Evolutionary conservation across 345 rosid species (phyloP), one percentile per base, ranked within the genome.

Genomic region (Salix caprea): DNA sequence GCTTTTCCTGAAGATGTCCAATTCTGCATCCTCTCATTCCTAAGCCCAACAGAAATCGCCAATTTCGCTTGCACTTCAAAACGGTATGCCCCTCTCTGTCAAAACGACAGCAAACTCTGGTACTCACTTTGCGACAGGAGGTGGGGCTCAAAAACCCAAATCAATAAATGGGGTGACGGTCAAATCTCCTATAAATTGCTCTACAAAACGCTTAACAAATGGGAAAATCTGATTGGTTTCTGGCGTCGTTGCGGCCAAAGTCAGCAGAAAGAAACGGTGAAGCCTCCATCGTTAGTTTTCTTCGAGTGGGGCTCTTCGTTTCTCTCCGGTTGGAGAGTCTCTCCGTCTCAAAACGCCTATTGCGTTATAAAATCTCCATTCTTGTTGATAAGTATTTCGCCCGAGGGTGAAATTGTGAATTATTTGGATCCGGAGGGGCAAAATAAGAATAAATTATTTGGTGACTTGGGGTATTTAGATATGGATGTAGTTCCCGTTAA

Each of bases 221-320:
- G 94, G 82, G 96, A 90, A 46, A 84, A 85, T 80, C 88, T 95
- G 34, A 90, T 93, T 23, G 99, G 99, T 0, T 91, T 92, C 86
- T 95, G 97, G 99, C 97, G 97, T 13, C 91, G 90, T 4, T 87
- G 97, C 79, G 94, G 96, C 67, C 86, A 87, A 23, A 61, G 50
- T 62, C 81, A 52, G n/a, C 83, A 65, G 69, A 70, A 60, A n/a
- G 62, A 36, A n/a, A 24, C 81, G 5, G 77, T 40, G 14, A 79
- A 82, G 4, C 85, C 90, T 0, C 96, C 99, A 13, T 84, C 84
- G 69, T 69, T 95, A 19, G 77, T 95, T 72, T 74, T 88, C 82
- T 90, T 95, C 79, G 99, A 95, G 82, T 95, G 97, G 97, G 91
- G 93, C 16, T 80, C 97, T 16, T 88, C 91, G 4, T 93, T 85